Evolutionary conservation across 1,139 yeast genomes (phyloP).

Genomic region (Lodderomyces margitis): DNA sequence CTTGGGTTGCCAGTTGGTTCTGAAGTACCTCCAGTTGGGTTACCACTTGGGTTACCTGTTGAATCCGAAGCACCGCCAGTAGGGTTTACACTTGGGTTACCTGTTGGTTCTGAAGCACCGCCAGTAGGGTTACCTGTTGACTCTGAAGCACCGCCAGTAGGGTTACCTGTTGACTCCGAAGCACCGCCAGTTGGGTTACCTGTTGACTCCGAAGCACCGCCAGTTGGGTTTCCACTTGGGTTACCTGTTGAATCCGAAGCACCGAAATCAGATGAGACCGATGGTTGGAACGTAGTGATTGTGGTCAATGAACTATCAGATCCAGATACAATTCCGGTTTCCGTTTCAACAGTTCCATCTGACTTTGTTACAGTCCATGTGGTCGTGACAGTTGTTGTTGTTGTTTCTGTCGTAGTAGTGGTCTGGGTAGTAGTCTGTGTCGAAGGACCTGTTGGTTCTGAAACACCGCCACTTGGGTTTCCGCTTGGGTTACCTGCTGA

Average conservation of each 20-base stretch:
- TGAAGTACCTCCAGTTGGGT: background rate
- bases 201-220: background rate
- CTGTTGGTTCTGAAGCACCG: background rate
- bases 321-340: background rate
- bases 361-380: constrained; percentile 7
- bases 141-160: background rate
- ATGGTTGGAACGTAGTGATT: background rate
- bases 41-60: background rate
- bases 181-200: background rate
- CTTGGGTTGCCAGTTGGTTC: background rate
- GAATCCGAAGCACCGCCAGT: background rate
- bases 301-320: constrained; percentile 2
- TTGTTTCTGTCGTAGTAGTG: background rate
- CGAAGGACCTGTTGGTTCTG: background rate
- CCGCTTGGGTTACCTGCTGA: too few relatives aligned
- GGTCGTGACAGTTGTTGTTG: constrained; percentile 6
- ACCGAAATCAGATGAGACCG: background rate
- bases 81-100: background rate
- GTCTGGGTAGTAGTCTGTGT: background rate
- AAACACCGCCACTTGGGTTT: background rate
- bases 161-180: background rate
- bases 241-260: background rate
- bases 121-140: too few relatives aligned
- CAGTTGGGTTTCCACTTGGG: background rate
- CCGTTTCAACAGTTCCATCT: constrained; percentile 14